Base-by-base conservation (phyloP, 108 stramenopile species). In the Schizochytrium sp. region DNA sequence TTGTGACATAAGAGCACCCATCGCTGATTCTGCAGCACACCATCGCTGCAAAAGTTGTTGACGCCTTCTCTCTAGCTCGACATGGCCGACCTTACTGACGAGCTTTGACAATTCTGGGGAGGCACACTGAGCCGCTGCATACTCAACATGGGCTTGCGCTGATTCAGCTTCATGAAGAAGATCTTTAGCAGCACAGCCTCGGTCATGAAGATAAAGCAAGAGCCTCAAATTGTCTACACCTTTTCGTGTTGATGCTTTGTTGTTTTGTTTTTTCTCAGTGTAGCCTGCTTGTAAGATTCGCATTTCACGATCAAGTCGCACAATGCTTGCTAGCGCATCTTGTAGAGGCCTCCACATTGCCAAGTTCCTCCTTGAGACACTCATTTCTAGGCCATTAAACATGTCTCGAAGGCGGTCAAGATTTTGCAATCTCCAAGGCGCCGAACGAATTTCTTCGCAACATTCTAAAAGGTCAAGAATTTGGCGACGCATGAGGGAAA, bases 81-180 rank as follows among this genome's bases (percentile, higher is more conserved):
- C 12, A 8, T 38, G 10, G 19, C 15, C 12, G 28, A 69, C 12
- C 44, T 44, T 8, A 7, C 7, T 38, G 3, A 69, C 64, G 64
- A 69, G 64, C 5, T 38, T 8, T 7, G 64, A 38, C 5, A 69
- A 44, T 7, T 69, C 64, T 8, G 64, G 1, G 28, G 64, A 13
- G 64, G 64, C 64, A 44, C 64, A 69, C 28, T 69, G 8, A 8
- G 15, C 12, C 12, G 64, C 64, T 1, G 64, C 64, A 15, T 69
- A 69, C 64, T 69, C 64, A 44, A 69, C 15, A 38, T 69, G 64
- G 64, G 64, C 64, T 69, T 69, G 64, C 3, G 64, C 64, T 8
- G 64, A 69, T 15, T 69, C 64, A 7, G 64, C 44, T 38, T 38
- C 64, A 5, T 44, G 64, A 38, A 69, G 44, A 15, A 69, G 64